These are phyloP conservation scores for Pseudocercospora crystallina DNA, from an alignment of 2,329 filamentous ascomycete species.

Conservation along the genomic window DNA sequence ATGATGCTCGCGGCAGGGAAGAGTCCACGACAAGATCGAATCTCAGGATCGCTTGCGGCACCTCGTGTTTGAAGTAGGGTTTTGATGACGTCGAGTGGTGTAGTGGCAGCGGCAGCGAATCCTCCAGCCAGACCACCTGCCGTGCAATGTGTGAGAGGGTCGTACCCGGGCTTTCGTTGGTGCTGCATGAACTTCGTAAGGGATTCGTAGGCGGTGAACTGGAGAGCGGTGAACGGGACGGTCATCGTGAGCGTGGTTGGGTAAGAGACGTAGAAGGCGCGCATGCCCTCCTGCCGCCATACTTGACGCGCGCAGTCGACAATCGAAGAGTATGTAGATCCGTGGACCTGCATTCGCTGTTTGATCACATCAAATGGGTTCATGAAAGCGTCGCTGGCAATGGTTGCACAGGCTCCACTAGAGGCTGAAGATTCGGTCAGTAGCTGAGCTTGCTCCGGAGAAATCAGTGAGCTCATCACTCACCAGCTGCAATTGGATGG, in stretches of 20 bases:
- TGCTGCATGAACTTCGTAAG: conserved; percentile 90
- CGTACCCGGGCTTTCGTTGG: conserved; percentile 59
- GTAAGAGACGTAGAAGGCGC: conserved; percentile 97
- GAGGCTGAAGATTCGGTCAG: conserved; percentile 59
- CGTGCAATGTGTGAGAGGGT: conserved; percentile 89
- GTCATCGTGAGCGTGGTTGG: conserved; percentile 98
- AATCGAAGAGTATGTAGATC: conserved; percentile 88
- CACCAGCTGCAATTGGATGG: conserved; percentile 90
- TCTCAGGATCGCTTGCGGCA: conserved; percentile 74
- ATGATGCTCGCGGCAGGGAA: conserved; percentile 77
- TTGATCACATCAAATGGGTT: conserved; percentile 99
- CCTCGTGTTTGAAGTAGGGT: conserved; percentile 94
- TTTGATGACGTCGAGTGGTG: conserved; percentile 97
- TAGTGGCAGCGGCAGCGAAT: conserved; percentile 89
- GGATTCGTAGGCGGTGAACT: conserved; percentile 97
- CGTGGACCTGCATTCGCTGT: conserved; percentile 97
- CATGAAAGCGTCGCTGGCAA: conserved; percentile 97
- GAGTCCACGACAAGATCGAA: conserved; percentile 81
- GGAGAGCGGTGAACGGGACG: conserved; percentile 92
- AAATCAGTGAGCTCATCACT: conserved; percentile 19
- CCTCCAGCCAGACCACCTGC: conserved; percentile 92
- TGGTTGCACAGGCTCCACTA: conserved; percentile 91
- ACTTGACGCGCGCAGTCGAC: conserved; percentile 83
- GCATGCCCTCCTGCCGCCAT: conserved; percentile 81
- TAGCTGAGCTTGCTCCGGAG: too few relatives aligned